These are phyloP conservation scores for Hericium alpestre DNA, from an alignment of 768 basidiomycete species.

Conservation along the genomic window DNA sequence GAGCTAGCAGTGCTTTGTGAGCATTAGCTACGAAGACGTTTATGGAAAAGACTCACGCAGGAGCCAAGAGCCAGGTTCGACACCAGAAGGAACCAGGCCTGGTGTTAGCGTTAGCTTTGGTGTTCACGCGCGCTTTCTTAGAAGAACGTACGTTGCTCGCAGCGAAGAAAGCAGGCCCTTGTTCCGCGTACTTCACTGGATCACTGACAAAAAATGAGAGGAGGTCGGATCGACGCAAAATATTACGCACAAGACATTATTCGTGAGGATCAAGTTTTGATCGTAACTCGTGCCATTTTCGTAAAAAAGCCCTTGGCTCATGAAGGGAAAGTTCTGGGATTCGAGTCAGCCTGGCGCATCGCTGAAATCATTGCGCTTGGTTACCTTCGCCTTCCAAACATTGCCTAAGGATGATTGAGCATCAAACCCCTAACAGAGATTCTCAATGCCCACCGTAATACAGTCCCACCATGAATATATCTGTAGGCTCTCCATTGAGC, in stretches of 20 bases:
- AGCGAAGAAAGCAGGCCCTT: slow-evolving; percentile 26
- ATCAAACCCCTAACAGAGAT: too few relatives aligned
- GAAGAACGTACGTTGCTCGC: slow-evolving; percentile 17
- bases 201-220: slow-evolving; percentile 13
- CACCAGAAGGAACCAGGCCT: slow-evolving; percentile 23
- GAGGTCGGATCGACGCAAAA: slow-evolving; percentile 14
- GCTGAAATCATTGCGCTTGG: slow-evolving; percentile 1
- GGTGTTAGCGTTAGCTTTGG: neutral
- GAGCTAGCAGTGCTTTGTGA: neutral
- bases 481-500: neutral
- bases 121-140: neutral
- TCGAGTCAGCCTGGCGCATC: slow-evolving; percentile 5
- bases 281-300: slow-evolving; percentile 18
- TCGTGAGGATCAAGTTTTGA: slow-evolving; percentile 19
- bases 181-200: slow-evolving; percentile 13
- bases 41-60: slow-evolving; percentile 2
- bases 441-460: slow-evolving; percentile 7
- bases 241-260: slow-evolving; percentile 13
- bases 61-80: slow-evolving; percentile 26
- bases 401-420: neutral
- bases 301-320: slow-evolving; percentile 16
- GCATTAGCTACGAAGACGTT: neutral
- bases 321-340: slow-evolving; percentile 21
- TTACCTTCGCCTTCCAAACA: slow-evolving; percentile 6
- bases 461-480: slow-evolving; percentile 14